Evolutionary conservation across 2,329 filamentous ascomycete genomes (phyloP).

Genomic region (Chrysoporthe deuterocubensis): DNA sequence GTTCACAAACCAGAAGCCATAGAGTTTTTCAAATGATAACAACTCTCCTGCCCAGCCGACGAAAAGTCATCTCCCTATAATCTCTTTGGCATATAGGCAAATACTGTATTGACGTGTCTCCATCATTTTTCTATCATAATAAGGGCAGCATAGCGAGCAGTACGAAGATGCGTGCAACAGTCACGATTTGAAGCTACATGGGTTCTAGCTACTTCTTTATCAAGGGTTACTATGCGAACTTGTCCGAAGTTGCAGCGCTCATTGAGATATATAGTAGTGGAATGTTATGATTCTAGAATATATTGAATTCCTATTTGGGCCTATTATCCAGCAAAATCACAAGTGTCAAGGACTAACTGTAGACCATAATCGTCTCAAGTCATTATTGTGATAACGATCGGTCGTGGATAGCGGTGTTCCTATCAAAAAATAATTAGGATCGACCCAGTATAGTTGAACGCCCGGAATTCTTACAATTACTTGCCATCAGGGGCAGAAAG

Average conservation of each 20-base stretch:
- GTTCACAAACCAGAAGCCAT: slow-evolving; percentile 3
- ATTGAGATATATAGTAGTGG: neutral
- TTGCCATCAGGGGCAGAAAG: neutral
- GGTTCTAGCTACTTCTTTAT: neutral
- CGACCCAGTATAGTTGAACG: slow-evolving; percentile 1
- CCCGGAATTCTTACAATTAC: slow-evolving; percentile 2
- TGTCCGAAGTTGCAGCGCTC: neutral
- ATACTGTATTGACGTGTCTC: neutral
- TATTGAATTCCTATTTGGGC: slow-evolving; percentile 2
- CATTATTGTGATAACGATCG: neutral
- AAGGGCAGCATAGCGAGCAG: neutral
- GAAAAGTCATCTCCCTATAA: neutral
- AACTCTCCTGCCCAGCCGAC: neutral
- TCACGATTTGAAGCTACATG: neutral
- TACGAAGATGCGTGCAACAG: neutral
- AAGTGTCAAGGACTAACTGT: neutral
- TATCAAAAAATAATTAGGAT: neutral
- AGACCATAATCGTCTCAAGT: neutral
- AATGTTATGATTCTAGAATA: neutral
- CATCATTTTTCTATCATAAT: neutral
- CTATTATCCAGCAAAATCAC: neutral
- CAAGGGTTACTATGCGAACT: neutral
- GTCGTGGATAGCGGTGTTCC: slow-evolving; percentile 1
- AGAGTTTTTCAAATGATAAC: slow-evolving; percentile 1
- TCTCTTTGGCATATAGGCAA: neutral